Percentiles rank a stretch among this genome's conserved stretches.
These are phyloP conservation scores for Artomyces pyxidatus DNA, from an alignment of 768 basidiomycete genomes.

Conservation along the genomic window DNA sequence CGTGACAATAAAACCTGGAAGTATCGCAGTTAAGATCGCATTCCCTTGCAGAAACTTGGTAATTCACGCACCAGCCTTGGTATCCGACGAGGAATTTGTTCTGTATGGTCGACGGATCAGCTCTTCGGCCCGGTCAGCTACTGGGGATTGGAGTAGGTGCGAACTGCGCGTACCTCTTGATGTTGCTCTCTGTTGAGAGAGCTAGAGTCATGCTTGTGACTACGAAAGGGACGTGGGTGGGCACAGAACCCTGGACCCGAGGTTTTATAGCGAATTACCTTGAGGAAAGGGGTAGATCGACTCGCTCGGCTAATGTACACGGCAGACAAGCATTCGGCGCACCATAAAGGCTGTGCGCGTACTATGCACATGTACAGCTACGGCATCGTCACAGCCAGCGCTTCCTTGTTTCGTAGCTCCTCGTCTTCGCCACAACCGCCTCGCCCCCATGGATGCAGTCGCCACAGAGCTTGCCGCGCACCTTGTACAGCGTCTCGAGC, in stretches of 20 bases:
- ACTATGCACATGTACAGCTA: no score
- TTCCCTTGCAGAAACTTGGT: conserved; percentile 15
- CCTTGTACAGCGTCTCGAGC: neutral
- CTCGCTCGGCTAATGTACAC: no score
- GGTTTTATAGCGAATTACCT: no score
- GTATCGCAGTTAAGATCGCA: neutral
- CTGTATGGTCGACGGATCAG: conserved; percentile 69
- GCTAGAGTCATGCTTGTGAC: neutral
- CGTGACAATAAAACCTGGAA: conserved; percentile 61
- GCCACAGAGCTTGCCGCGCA: neutral
- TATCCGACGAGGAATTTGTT: conserved; percentile 82
- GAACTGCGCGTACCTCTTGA: conserved; percentile 3
- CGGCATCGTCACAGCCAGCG: no score
- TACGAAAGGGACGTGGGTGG: neutral
- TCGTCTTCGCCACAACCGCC: no score
- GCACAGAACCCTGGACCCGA: neutral
- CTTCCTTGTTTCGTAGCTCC: no score
- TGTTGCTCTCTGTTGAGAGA: conserved; percentile 10
- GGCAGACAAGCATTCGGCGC: no score
- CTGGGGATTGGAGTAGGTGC: neutral
- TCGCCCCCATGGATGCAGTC: neutral
- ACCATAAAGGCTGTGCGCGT: no score
- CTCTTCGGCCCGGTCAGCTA: conserved; percentile 28
- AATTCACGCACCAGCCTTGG: conserved; percentile 63
- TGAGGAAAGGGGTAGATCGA: no score